A percentile compares a stretch with the other conserved stretches of the same genome.
phyloP scores from a whole-genome alignment of 805 yeast species.

The Schizosaccharomyces cryophilus region DNA sequence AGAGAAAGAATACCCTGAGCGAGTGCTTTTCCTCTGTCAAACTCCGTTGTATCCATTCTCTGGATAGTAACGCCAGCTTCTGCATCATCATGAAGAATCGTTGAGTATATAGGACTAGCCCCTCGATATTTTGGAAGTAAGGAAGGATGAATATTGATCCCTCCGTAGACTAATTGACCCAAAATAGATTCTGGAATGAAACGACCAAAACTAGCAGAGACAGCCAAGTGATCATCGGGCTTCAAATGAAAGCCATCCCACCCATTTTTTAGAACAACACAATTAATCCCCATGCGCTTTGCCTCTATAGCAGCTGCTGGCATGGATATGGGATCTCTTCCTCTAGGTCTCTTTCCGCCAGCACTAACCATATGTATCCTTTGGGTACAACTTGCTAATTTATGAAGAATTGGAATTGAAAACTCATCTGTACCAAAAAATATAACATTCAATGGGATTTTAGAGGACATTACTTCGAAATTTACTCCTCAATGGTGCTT shows the following conservation, averaged over 20 bases:
- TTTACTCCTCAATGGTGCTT: background rate
- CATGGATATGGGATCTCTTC: constrained; percentile 23
- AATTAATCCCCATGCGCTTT: background rate
- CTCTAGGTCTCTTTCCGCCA: constrained; percentile 20
- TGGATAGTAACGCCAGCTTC: constrained; percentile 72
- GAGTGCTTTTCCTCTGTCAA: constrained; percentile 56
- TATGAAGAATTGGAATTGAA: constrained; percentile 28
- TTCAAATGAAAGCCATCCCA: constrained; percentile 17
- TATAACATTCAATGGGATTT: constrained; percentile 18
- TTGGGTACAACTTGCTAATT: constrained; percentile 24
- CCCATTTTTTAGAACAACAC: constrained; percentile 14
- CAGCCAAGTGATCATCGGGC: constrained; percentile 31
- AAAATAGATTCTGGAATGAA: constrained; percentile 48
- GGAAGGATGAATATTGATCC: constrained; percentile 84
- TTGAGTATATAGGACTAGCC: constrained; percentile 68
- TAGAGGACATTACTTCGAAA: background rate
- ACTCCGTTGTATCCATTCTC: constrained; percentile 65
- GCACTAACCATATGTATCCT: constrained; percentile 39
- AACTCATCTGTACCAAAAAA: constrained; percentile 61
- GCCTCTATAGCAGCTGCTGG: background rate
- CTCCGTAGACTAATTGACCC: constrained; percentile 27
- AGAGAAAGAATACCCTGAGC: constrained; percentile 25
- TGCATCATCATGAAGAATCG: constrained; percentile 37
- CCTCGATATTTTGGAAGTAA: constrained; percentile 61
- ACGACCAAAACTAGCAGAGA: constrained; percentile 83